A percentile compares a stretch with the other conserved stretches of the same genome.
Evolutionary conservation across 257 asterid species (phyloP).

Genomic region (Fraxinus excelsior): DNA sequence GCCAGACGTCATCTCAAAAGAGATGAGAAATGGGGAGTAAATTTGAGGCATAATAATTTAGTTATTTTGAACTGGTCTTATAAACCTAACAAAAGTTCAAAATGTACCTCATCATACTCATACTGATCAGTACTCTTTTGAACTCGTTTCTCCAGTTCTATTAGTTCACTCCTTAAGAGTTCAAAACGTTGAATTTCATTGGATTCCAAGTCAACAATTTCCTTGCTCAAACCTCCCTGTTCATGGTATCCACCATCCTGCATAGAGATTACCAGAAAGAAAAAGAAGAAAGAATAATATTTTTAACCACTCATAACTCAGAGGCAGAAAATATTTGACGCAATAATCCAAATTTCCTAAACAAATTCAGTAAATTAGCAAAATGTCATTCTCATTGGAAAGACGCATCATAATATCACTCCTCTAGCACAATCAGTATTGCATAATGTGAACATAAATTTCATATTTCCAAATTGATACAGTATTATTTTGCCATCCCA

Average conservation of each 20-base stretch:
- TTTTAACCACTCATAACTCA: not conserved
- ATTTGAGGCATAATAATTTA: not conserved
- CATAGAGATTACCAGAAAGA: conserved; percentile 9
- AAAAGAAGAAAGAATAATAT: not conserved
- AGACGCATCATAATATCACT: conserved; percentile 14
- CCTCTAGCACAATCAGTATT: not conserved
- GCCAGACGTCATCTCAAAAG: not conserved
- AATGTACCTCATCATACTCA: conserved; percentile 68
- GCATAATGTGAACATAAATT: conserved; percentile 7
- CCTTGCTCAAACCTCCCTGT: conserved; percentile 44
- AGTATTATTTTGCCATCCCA: conserved; percentile 6
- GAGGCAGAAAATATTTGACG: not conserved
- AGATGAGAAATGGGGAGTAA: not conserved
- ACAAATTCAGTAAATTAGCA: conserved; percentile 2
- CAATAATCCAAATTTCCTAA: not conserved
- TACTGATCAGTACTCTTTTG: conserved; percentile 63
- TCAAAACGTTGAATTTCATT: conserved; percentile 83
- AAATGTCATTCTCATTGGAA: conserved; percentile 7
- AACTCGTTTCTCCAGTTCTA: conserved; percentile 92
- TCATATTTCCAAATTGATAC: conserved; percentile 14
- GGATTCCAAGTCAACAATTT: conserved; percentile 47
- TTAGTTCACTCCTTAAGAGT: conserved; percentile 68
- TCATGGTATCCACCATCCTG: conserved; percentile 50
- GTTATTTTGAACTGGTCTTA: not conserved
- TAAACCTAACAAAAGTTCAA: conserved; percentile 9